These are phyloP conservation scores for Pugionium dolabratum DNA, from an alignment of 345 rosid genomes.

Conservation along the genomic window DNA sequence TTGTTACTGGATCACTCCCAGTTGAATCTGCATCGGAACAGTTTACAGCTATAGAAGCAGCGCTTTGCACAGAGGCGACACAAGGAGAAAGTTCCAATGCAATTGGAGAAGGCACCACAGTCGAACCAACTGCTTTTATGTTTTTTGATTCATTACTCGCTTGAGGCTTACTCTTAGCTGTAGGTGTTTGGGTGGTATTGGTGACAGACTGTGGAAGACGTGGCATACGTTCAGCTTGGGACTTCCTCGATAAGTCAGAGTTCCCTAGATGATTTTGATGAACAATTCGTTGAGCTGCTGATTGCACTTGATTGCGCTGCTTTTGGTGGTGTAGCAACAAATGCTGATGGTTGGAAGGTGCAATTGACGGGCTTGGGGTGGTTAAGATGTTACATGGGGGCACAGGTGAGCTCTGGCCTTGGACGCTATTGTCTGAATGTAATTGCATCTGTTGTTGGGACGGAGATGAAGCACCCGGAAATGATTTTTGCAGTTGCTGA, in stretches of 20 bases:
- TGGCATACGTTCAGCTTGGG: constrained; percentile 57
- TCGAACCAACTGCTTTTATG: constrained; percentile 43
- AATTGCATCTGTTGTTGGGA: constrained; percentile 65
- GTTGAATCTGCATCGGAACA: constrained; percentile 49
- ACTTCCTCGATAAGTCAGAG: constrained; percentile 52
- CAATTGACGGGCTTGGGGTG: constrained; percentile 50
- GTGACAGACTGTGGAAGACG: constrained; percentile 50
- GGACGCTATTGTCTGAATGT: constrained; percentile 60
- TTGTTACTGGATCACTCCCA: constrained; percentile 53
- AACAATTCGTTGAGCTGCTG: constrained; percentile 60
- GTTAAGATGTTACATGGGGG: constrained; percentile 51
- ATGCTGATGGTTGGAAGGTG: constrained; percentile 52
- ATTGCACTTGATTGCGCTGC: constrained; percentile 61
- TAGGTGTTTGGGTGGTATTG: constrained; percentile 46
- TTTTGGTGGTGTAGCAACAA: constrained; percentile 50
- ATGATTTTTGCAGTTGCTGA: constrained; percentile 57
- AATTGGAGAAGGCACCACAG: constrained; percentile 54
- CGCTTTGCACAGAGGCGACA: constrained; percentile 44
- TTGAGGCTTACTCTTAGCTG: constrained; percentile 44
- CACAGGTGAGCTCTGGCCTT: constrained; percentile 57
- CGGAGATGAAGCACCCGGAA: constrained; percentile 52
- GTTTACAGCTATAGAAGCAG: constrained; percentile 53
- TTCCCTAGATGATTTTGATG: constrained; percentile 58
- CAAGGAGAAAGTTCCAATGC: constrained; percentile 55
- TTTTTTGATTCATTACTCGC: constrained; percentile 51